phyloP scores from a whole-genome alignment of 2,329 filamentous ascomycete species.

The Hypoxylon sp. region DNA sequence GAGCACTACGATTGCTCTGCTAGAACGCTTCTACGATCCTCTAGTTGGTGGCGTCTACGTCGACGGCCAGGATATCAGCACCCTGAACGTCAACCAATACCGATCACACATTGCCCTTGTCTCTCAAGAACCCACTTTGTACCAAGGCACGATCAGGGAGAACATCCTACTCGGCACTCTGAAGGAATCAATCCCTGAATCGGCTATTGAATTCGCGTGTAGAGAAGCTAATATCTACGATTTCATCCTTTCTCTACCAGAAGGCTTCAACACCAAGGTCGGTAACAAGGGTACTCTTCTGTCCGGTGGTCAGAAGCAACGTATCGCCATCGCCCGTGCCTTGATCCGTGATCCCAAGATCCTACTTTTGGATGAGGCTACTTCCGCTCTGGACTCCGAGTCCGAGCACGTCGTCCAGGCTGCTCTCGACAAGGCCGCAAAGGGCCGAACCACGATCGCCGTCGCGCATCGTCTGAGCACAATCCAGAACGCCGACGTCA shows the following conservation, averaged over 20 bases:
- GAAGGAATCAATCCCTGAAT: constrained; percentile 76
- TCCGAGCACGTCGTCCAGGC: constrained; percentile 85
- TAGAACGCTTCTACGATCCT: constrained; percentile 96
- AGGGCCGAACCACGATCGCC: constrained; percentile 90
- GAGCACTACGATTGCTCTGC: constrained; percentile 89
- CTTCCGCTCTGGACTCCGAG: constrained; percentile 81
- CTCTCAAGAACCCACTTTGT: constrained; percentile 93
- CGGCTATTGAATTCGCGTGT: constrained; percentile 82
- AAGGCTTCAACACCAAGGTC: constrained; percentile 87
- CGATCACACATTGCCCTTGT: constrained; percentile 88
- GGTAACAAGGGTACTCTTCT: constrained; percentile 89
- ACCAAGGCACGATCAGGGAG: constrained; percentile 91
- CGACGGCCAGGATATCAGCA: constrained; percentile 85
- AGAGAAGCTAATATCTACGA: constrained; percentile 94
- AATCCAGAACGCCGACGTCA: constrained; percentile 93
- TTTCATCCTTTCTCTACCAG: constrained; percentile 87
- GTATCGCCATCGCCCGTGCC: constrained; percentile 92
- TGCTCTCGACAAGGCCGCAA: constrained; percentile 84
- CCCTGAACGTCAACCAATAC: constrained; percentile 88
- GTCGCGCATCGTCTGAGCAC: constrained; percentile 93
- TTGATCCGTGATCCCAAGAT: constrained; percentile 92
- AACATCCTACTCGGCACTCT: constrained; percentile 88
- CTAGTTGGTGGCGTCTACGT: constrained; percentile 84
- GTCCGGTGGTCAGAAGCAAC: constrained; percentile 94
- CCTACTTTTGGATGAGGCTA: constrained; percentile 86